phyloP scores from a whole-genome alignment of 2,329 filamentous ascomycete species.

The Pseudogymnoascus sp. region DNA sequence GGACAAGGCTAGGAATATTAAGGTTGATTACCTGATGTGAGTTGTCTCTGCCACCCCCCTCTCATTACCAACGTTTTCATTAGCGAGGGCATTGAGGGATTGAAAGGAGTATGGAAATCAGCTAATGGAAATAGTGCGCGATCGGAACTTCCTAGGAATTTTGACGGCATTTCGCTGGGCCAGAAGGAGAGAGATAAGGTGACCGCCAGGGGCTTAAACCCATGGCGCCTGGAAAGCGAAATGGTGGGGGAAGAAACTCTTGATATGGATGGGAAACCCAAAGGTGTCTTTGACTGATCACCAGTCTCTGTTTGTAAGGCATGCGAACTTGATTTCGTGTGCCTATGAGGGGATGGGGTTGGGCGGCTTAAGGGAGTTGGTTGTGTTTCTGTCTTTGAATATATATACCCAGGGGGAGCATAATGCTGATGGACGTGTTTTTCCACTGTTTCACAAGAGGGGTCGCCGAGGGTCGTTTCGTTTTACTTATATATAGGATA shows the following conservation, averaged over 20 bases:
- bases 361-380: neutral
- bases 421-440: neutral
- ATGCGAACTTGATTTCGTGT: neutral
- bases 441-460: neutral
- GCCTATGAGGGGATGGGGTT: neutral
- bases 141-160: conserved; percentile 35
- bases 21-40: conserved; percentile 37
- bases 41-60: conserved; percentile 17
- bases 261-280: neutral
- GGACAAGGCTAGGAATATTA: conserved; percentile 48
- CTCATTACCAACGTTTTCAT: conserved; percentile 10
- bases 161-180: conserved; percentile 35
- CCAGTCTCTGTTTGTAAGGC: neutral
- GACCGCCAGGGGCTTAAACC: conserved; percentile 21
- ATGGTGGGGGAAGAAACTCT: conserved; percentile 3
- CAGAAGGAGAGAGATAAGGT: conserved; percentile 33
- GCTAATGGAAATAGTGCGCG: conserved; percentile 23
- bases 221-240: conserved; percentile 12
- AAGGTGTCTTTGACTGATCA: neutral
- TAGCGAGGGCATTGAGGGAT: neutral
- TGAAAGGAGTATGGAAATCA: neutral
- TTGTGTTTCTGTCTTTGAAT: neutral
- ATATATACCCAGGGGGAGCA: neutral
- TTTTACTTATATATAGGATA: neutral
- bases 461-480: neutral